Evolutionary conservation across 164 flowering plant genomes (phyloP).

Genomic region (Aristolochia fimbriata): DNA sequence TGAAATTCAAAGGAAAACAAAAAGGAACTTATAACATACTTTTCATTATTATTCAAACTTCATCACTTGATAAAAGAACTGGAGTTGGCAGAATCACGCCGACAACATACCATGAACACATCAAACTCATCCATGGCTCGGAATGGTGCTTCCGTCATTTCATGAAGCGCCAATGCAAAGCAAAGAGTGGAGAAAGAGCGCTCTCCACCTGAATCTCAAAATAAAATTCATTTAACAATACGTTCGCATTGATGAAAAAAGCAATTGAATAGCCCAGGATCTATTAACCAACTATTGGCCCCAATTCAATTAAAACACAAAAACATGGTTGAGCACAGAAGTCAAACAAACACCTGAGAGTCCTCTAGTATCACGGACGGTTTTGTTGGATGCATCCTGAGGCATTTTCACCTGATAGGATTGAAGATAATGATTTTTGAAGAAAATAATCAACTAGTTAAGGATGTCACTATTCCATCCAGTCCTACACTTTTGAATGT

Average conservation of each 20-base stretch:
- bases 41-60: background rate
- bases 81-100: background rate
- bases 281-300: background rate
- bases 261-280: constrained; percentile 39
- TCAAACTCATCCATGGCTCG: constrained; percentile 99
- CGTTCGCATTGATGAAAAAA: background rate
- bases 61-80: background rate
- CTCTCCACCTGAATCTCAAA: constrained; percentile 59
- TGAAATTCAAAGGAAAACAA: constrained; percentile 15
- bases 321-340: background rate
- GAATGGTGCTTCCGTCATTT: constrained; percentile 87
- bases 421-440: background rate
- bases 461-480: constrained; percentile 17
- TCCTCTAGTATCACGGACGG: constrained; percentile 84
- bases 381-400: constrained; percentile 70
- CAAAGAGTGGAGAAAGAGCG: constrained; percentile 92
- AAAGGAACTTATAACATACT: background rate
- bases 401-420: constrained; percentile 76
- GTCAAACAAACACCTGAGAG: constrained; percentile 46
- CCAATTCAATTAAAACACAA: background rate
- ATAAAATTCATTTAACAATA: no score
- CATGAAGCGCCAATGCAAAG: constrained; percentile 91
- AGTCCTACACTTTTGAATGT: background rate
- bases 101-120: constrained; percentile 75
- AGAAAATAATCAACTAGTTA: constrained; percentile 1